These are phyloP conservation scores for Scorias spongiosa DNA, from an alignment of 2,329 filamentous ascomycete species.

Conservation along the genomic window DNA sequence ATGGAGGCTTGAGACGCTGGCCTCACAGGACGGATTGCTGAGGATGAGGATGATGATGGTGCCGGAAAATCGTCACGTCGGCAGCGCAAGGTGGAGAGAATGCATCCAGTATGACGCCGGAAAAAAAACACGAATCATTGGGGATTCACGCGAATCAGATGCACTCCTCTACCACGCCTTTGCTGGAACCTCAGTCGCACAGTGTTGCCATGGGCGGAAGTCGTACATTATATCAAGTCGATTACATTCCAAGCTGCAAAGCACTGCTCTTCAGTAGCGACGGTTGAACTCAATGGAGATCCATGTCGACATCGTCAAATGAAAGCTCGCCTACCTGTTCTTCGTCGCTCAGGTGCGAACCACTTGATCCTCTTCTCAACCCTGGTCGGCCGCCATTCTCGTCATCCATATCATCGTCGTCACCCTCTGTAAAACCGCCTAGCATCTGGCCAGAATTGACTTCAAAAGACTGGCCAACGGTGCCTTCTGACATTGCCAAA, in stretches of 20 bases:
- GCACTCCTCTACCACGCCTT: slow-evolving; percentile 3
- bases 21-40: no score
- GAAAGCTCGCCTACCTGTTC: slow-evolving; percentile 54
- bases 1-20: no score
- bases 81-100: no score
- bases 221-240: slow-evolving; percentile 1
- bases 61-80: no score
- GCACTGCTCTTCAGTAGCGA: not conserved
- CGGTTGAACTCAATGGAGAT: slow-evolving; percentile 7
- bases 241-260: not conserved
- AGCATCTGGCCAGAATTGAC: slow-evolving; percentile 30
- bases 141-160: slow-evolving; percentile 2
- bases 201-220: not conserved
- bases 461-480: slow-evolving; percentile 19
- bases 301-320: slow-evolving; percentile 47
- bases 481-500: slow-evolving; percentile 19
- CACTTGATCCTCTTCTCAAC: slow-evolving; percentile 21
- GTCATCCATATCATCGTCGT: slow-evolving; percentile 80
- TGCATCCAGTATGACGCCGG: not conserved
- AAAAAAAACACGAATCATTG: slow-evolving; percentile 1
- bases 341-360: slow-evolving; percentile 31
- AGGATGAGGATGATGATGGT: no score
- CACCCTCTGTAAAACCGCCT: slow-evolving; percentile 86
- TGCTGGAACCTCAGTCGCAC: slow-evolving; percentile 1
- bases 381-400: slow-evolving; percentile 47